These are phyloP conservation scores for Eleusine coracana DNA, from an alignment of 176 grass and related monocot genomes.

Conservation along the genomic window DNA sequence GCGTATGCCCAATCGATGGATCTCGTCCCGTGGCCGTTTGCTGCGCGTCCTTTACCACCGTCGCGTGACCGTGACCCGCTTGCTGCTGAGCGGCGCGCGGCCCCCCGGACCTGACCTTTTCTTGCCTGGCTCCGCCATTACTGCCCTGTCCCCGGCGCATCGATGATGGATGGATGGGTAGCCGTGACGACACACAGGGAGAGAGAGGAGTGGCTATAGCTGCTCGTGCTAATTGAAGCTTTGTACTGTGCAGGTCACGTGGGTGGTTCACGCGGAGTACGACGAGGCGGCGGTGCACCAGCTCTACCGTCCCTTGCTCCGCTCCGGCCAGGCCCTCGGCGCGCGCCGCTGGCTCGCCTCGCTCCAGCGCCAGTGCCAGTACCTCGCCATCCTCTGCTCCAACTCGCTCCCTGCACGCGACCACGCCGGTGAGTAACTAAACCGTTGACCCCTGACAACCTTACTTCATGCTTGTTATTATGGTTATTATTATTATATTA, in stretches of 20 bases:
- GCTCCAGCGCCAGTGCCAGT: slow-evolving; percentile 74
- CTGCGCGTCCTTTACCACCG: slow-evolving; percentile 17
- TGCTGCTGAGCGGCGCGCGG: background rate
- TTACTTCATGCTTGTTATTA: background rate
- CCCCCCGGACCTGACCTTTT: background rate
- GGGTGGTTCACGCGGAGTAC: slow-evolving; percentile 77
- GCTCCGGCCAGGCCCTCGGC: slow-evolving; percentile 70
- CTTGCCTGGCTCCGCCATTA: slow-evolving; percentile 46
- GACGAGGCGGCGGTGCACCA: slow-evolving; percentile 64
- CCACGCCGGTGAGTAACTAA: slow-evolving; percentile 46
- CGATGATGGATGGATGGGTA: background rate
- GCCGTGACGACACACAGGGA: slow-evolving; percentile 3
- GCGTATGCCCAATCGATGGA: slow-evolving; percentile 9
- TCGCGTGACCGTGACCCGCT: background rate
- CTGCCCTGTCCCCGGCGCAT: slow-evolving; percentile 39
- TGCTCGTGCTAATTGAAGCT: background rate
- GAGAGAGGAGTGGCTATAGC: background rate
- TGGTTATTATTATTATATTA: too few relatives aligned
- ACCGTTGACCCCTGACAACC: background rate
- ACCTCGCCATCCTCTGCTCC: slow-evolving; percentile 67
- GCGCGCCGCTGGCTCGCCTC: slow-evolving; percentile 68
- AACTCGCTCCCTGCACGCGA: slow-evolving; percentile 45
- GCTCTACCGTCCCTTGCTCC: slow-evolving; percentile 66
- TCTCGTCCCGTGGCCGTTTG: background rate
- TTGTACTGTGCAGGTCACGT: slow-evolving; percentile 57